phyloP scores from a whole-genome alignment of 2,329 filamentous ascomycete genomes.

The Cadophora sp. region DNA sequence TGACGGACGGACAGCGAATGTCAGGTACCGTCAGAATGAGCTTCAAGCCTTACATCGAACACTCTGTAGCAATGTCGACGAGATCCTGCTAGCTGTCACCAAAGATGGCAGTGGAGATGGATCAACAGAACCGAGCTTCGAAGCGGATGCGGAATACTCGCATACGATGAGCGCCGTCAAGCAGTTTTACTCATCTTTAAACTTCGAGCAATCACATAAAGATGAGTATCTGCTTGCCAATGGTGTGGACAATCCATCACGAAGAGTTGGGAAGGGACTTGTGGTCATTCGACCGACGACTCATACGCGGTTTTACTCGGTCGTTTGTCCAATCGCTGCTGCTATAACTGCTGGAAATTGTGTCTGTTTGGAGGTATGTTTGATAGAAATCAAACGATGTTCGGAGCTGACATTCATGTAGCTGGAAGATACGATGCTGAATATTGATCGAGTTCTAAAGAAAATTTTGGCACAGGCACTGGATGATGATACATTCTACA shows the following conservation, averaged over 20 bases:
- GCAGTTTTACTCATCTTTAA: constrained; percentile 48
- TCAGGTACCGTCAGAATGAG: constrained; percentile 54
- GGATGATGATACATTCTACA: constrained; percentile 55
- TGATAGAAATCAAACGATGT: background rate
- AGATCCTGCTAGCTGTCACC: constrained; percentile 49
- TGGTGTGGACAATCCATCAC: constrained; percentile 47
- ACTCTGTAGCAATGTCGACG: constrained; percentile 45
- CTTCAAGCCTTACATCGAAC: constrained; percentile 51
- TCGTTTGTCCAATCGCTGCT: constrained; percentile 51
- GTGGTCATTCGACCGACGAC: constrained; percentile 55
- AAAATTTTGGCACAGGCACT: constrained; percentile 49
- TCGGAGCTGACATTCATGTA: background rate
- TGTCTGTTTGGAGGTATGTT: constrained; percentile 54
- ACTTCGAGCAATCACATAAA: constrained; percentile 47
- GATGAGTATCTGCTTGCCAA: constrained; percentile 51
- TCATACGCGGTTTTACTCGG: constrained; percentile 56
- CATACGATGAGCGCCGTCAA: constrained; percentile 49
- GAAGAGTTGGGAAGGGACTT: constrained; percentile 48
- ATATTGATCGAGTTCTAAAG: constrained; percentile 49
- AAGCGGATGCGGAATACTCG: constrained; percentile 51
- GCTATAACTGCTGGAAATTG: constrained; percentile 59
- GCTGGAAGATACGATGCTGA: constrained; percentile 37
- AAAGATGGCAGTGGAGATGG: constrained; percentile 46
- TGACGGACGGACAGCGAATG: constrained; percentile 52
- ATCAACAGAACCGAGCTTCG: constrained; percentile 28